Evolutionary conservation across 164 flowering plant genomes (phyloP).

Genomic region (grape (Vitis vinifera)): ASM3070453v1 NC_081812.1:23554001-23554500

Average conservation of each 20-base stretch:
- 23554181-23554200: slow-evolving; percentile 1
- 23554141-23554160: neutral
- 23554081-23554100: too few species aligned
- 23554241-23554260: slow-evolving; percentile 13
- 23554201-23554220: neutral
- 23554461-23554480: too few species aligned
- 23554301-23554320: slow-evolving; percentile 20
- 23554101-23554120: too few species aligned
- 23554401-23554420: too few species aligned
- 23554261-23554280: slow-evolving; percentile 19
- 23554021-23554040: slow-evolving; percentile 28
- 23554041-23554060: neutral
- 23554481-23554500: too few species aligned
- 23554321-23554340: slow-evolving; percentile 39
- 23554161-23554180: slow-evolving; percentile 1
- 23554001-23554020: slow-evolving; percentile 12
- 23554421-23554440: too few species aligned
- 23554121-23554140: too few species aligned
- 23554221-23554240: neutral
- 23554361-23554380: neutral
- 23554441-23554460: too few species aligned
- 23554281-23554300: slow-evolving; percentile 9
- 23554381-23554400: too few species aligned
- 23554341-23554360: slow-evolving; percentile 1
- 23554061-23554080: too few species aligned